Base-by-base conservation (phyloP, 495 filamentous ascomycete species). In the Xylaria grammica region DNA sequence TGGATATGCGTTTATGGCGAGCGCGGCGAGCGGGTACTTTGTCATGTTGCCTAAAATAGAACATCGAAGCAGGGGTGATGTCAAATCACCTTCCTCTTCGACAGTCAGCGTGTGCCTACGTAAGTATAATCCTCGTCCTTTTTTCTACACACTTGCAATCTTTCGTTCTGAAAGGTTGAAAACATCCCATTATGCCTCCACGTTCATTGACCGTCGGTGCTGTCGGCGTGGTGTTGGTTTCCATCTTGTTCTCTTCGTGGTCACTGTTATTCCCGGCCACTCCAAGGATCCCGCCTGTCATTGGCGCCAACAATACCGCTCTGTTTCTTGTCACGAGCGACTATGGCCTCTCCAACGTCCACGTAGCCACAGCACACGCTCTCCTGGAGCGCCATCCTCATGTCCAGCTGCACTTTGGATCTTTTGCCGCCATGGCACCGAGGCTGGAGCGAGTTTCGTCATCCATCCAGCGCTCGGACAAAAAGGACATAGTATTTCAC, bases 291-390 rank as follows among this genome's bases (percentile, higher is more conserved):
- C 51, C 61, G 9, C 38, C 55, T 24, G 45, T 63, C 11, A 46
- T 45, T n/a, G 67, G 67, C 42, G 32, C 42, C 3, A 66, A 66
- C 45, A 69, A 69, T 44, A 66, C 59, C 1, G 68, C 68, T 20
- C 60, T 73, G 0, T 71, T 73, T 50, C 54, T 73, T 1, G 51
- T 57, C 2, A 68, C 66, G 57, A 52, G 30, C 29, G 57, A 73
- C 20, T 54, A 45, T n/a, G 71, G 71, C 3, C 50, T 71, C 10
- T 65, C 60, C 6, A 73, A 73, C 57, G 66, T 73, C 17, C 60
- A 67, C 32, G 44, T 69, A 24, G 65, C 71, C 8, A 67, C 68
- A 26, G 54, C 57, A 13, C 60, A 71, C 4, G 59, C 65, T 4
- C 60, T 73, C 3, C 24, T 71, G 22, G 64, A 68, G 29, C 56